phyloP scores from a whole-genome alignment of 2,329 filamentous ascomycete species.

The Aspergillus clavatus region DNA sequence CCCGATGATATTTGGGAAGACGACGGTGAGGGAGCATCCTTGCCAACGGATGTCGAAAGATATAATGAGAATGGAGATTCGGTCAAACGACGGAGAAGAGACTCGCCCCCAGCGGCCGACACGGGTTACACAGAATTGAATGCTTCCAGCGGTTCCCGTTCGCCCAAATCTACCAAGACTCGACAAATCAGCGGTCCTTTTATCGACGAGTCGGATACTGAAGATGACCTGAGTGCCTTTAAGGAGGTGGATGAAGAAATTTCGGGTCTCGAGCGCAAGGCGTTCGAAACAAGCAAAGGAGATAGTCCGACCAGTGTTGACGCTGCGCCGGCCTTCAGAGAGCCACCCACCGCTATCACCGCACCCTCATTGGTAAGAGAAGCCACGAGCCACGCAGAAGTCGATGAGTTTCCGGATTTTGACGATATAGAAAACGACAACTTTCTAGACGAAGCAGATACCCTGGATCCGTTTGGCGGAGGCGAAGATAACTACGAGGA shows the following conservation, averaged over 20 bases:
- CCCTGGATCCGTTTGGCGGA: conserved; percentile 57
- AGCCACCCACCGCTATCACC: conserved; percentile 18
- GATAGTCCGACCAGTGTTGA: conserved; percentile 4
- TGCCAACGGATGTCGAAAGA: conserved; percentile 14
- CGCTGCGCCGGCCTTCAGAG: conserved; percentile 6
- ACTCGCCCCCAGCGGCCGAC: conserved; percentile 6
- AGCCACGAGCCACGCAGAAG: conserved; percentile 43
- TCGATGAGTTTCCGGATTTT: conserved; percentile 50
- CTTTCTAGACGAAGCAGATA: conserved; percentile 59
- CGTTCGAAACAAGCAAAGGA: neutral
- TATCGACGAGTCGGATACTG: conserved; percentile 50
- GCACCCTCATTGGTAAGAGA: conserved; percentile 47
- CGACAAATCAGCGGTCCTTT: conserved; percentile 33
- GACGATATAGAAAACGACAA: conserved; percentile 59
- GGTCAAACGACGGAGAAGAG: conserved; percentile 33
- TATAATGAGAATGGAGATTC: conserved; percentile 30
- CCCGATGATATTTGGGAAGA: conserved; percentile 35
- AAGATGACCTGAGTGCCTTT: conserved; percentile 40
- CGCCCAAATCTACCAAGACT: conserved; percentile 6
- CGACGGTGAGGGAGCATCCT: conserved; percentile 17
- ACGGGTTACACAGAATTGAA: conserved; percentile 1
- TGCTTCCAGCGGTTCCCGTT: conserved; percentile 1
- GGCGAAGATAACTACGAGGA: conserved; percentile 30
- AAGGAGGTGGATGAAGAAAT: conserved; percentile 15
- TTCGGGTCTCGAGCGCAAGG: neutral